Percentiles rank a stretch among this genome's conserved stretches.
Conservation (phyloP, 331 rosid species). For the Quercus tomentella region DNA sequence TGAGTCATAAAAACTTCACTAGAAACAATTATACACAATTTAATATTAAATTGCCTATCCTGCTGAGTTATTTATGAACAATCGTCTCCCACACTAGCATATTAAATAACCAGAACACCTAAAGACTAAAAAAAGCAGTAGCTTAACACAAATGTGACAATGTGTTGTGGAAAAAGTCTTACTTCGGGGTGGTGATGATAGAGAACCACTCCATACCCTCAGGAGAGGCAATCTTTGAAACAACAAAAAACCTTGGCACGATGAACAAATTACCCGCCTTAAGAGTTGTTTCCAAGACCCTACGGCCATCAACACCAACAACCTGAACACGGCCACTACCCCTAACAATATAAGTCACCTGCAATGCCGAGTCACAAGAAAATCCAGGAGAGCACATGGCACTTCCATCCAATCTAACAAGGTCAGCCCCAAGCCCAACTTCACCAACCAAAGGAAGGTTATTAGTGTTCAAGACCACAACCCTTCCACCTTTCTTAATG, state of each 20-base stretch:
- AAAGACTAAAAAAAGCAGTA: not conserved
- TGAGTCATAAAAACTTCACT: not conserved
- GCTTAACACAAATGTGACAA: no score
- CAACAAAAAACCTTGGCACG: slow-evolving; percentile 57
- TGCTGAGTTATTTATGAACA: not conserved
- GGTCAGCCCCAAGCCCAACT: no score
- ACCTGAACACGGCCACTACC: no score
- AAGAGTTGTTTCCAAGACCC: slow-evolving; percentile 69
- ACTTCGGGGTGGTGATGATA: slow-evolving; percentile 74
- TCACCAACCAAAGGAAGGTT: no score
- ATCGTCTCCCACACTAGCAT: no score
- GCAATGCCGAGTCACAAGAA: no score
- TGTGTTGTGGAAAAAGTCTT: slow-evolving; percentile 4
- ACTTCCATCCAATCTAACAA: no score
- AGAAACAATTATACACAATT: not conserved
- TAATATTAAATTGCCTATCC: not conserved
- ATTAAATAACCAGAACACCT: no score
- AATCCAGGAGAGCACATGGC: no score
- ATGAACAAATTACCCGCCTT: slow-evolving; percentile 76
- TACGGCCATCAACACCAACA: slow-evolving; percentile 37
- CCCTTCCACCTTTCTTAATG: no score
- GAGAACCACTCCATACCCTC: slow-evolving; percentile 91
- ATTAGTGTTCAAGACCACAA: no score
- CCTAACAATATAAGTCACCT: no score
- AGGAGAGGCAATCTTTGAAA: slow-evolving; percentile 35